A percentile compares a stretch with the other conserved stretches of the same genome.
phyloP scores from a whole-genome alignment of 1,284 basidiomycete species.

The Erythrobasidium hasegawianum region DNA sequence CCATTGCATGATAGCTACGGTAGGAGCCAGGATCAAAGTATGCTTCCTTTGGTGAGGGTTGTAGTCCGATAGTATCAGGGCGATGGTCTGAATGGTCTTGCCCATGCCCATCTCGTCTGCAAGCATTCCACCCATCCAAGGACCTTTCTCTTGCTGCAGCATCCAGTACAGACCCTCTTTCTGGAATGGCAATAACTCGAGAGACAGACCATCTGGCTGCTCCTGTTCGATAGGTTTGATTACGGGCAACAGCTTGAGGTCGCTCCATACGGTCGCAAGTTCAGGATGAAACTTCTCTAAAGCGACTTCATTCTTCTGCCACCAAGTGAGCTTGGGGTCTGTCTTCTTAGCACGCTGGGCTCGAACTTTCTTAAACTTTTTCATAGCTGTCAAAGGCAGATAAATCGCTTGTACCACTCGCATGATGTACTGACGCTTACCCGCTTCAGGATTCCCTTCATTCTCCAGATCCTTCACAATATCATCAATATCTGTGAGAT shows the following conservation, averaged over 20 bases:
- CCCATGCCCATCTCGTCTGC: slow-evolving; percentile 98
- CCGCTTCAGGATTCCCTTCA: slow-evolving; percentile 10
- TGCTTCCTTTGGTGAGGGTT: slow-evolving; percentile 9
- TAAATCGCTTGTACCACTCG: not conserved
- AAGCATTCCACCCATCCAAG: slow-evolving; percentile 89
- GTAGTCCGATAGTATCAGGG: slow-evolving; percentile 75
- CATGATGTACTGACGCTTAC: slow-evolving; percentile 14
- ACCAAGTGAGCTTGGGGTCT: slow-evolving; percentile 28
- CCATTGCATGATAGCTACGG: slow-evolving; percentile 95
- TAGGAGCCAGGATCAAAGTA: slow-evolving; percentile 77
- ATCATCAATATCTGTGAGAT: slow-evolving; percentile 10
- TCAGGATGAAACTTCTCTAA: slow-evolving; percentile 35
- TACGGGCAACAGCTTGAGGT: slow-evolving; percentile 62
- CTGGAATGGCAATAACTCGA: slow-evolving; percentile 64
- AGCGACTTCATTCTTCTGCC: slow-evolving; percentile 34
- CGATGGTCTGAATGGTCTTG: slow-evolving; percentile 96
- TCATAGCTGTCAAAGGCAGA: not conserved
- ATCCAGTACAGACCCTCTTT: slow-evolving; percentile 94
- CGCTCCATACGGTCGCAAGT: slow-evolving; percentile 80
- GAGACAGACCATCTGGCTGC: slow-evolving; percentile 68
- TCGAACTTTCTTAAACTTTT: slow-evolving; percentile 7
- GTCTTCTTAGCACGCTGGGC: not conserved
- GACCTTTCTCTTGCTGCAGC: slow-evolving; percentile 81
- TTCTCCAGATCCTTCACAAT: slow-evolving; percentile 12
- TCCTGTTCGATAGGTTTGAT: slow-evolving; percentile 66